These are phyloP conservation scores for Penicillium malachiteum DNA, from an alignment of 495 filamentous ascomycete genomes.

Conservation along the genomic window DNA sequence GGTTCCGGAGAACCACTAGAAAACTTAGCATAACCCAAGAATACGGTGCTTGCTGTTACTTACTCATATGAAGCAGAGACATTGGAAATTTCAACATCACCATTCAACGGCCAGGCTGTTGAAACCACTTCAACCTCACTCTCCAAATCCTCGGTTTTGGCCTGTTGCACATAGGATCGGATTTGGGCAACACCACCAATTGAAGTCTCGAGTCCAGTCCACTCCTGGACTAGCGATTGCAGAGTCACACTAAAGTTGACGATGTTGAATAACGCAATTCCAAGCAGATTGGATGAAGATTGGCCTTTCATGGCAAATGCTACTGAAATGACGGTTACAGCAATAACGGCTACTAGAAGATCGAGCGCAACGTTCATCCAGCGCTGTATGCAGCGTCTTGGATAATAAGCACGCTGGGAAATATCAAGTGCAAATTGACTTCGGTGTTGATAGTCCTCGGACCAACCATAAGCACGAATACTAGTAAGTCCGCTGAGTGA, in stretches of 20 bases:
- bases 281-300: constrained; percentile 21
- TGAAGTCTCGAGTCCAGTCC: constrained; percentile 31
- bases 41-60: not conserved
- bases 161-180: constrained; percentile 17
- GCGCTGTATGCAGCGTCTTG: constrained; percentile 63
- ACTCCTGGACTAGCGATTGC: constrained; percentile 20
- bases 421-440: constrained; percentile 61
- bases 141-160: constrained; percentile 19
- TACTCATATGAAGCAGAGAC: constrained; percentile 31
- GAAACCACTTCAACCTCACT: constrained; percentile 16
- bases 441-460: constrained; percentile 53
- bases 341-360: constrained; percentile 57
- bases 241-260: constrained; percentile 30
- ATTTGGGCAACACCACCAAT: constrained; percentile 32
- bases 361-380: constrained; percentile 70
- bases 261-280: constrained; percentile 32
- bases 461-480: constrained; percentile 70
- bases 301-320: constrained; percentile 21
- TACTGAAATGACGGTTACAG: constrained; percentile 46
- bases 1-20: constrained; percentile 17
- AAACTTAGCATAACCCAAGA: constrained; percentile 2
- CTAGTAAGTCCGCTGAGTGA: constrained; percentile 64
- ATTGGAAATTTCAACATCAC: constrained; percentile 16
- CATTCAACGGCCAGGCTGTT: constrained; percentile 20
- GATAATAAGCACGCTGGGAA: constrained; percentile 54